Evolutionary conservation across 176 grass and related monocot species (phyloP), one percentile per base, ranked within the genome.

Genomic region (Musa schizocarpa): DNA sequence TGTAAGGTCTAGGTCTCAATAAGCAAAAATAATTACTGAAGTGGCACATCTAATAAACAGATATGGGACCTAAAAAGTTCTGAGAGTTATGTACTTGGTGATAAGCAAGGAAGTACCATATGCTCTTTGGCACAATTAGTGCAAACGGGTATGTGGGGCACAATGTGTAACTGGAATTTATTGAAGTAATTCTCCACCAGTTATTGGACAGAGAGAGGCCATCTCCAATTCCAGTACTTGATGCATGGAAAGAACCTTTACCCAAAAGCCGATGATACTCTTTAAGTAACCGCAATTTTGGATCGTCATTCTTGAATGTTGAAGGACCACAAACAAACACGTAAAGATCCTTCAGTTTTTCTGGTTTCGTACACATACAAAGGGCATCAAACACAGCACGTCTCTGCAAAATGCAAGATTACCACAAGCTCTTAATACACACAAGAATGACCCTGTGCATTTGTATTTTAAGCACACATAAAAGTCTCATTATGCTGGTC

Each of bases 91-190:
- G 65, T 24, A 67, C 65, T 67, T 34, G 43, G 8, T 19, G 19
- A 78, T 75, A 51, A 34, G 68, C 21, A 69, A 74, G 69, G 63
- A 78, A 74, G 13, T 86, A 98, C 95, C 95, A 94, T 81, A 98
- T 94, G 69, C 65, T 81, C 25, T 64, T 98, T 71, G 95, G 95
- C 63, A 98, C 95, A 78, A 98, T 81, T 77, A 98, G 64, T 58
- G n/a, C 50, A 76, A 81, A 87, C 34, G 95, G 95, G 73, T 98
- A 98, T n/a, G 95, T 89, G n/a, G 88, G 82, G 83, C 95, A 98
- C 50, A 98, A 75, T 56, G 88, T 83, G 79, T 98, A 98, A 68
- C 72, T 87, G 43, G 80, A 91, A 86, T 98, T 98, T 64, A 82
- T 80, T 82, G 57, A 77, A 61, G 86, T 91, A 83, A 98, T 62